Conservation (phyloP, 1,139 yeast genomes). For the Candida albicans region DNA sequence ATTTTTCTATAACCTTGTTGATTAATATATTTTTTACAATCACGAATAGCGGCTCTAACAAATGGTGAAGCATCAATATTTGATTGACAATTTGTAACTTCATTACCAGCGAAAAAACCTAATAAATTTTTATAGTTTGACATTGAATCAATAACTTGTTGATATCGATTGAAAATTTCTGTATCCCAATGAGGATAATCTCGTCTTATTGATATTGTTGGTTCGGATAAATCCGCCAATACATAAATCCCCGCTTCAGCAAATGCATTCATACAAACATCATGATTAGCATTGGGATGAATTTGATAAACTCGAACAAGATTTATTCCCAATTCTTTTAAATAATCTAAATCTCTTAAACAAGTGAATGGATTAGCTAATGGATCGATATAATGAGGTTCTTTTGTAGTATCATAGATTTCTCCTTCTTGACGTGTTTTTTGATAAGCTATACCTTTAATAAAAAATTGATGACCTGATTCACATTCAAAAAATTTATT, state of each 20-base stretch:
- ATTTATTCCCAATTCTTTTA: slow-evolving; percentile 50
- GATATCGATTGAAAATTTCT: slow-evolving; percentile 36
- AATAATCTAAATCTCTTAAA: slow-evolving; percentile 49
- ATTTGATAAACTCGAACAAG: slow-evolving; percentile 56
- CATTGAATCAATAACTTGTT: slow-evolving; percentile 53
- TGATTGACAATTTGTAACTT: slow-evolving; percentile 51
- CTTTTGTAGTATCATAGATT: slow-evolving; percentile 19
- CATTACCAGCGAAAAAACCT: slow-evolving; percentile 65
- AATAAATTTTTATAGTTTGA: slow-evolving; percentile 47
- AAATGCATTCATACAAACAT: slow-evolving; percentile 54
- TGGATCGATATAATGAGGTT: slow-evolving; percentile 51
- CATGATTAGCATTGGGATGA: slow-evolving; percentile 51
- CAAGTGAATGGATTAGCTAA: slow-evolving; percentile 49
- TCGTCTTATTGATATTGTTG: slow-evolving; percentile 50
- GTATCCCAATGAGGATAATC: slow-evolving; percentile 50
- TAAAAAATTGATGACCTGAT: slow-evolving; percentile 49
- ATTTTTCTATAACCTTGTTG: slow-evolving; percentile 43
- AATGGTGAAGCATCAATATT: slow-evolving; percentile 58
- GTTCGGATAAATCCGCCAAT: slow-evolving; percentile 55
- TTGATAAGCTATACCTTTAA: slow-evolving; percentile 63
- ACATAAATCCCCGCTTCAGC: slow-evolving; percentile 58
- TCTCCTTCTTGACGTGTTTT: slow-evolving; percentile 40
- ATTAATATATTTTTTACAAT: slow-evolving; percentile 50
- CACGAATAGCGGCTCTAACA: slow-evolving; percentile 63
- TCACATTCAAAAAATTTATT: slow-evolving; percentile 46